phyloP scores from a whole-genome alignment of 208 protist genomes.

The Leishmania turanica region DNA sequence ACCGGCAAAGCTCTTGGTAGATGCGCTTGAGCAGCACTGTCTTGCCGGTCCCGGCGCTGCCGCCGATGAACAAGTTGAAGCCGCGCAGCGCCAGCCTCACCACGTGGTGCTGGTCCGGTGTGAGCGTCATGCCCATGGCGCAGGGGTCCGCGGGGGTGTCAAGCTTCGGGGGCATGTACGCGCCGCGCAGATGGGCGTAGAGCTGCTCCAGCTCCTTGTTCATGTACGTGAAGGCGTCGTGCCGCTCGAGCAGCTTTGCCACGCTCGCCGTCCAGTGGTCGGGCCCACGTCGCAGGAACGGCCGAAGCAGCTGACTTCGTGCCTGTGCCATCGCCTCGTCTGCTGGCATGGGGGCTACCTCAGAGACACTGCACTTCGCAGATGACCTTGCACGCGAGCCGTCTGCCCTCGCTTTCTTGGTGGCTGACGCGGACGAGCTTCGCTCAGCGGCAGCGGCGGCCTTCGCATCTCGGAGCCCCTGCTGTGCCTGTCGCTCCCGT shows the following conservation, averaged over 20 bases:
- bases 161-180: slow-evolving; percentile 82
- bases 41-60: slow-evolving; percentile 91
- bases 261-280: slow-evolving; percentile 54
- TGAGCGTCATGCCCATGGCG: slow-evolving; percentile 41
- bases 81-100: slow-evolving; percentile 65
- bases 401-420: background rate
- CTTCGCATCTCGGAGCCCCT: slow-evolving; percentile 1
- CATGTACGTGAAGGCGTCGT: slow-evolving; percentile 55
- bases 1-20: slow-evolving; percentile 53
- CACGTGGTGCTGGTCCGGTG: slow-evolving; percentile 73
- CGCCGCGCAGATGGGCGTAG: slow-evolving; percentile 50
- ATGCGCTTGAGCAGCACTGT: slow-evolving; percentile 87
- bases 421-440: background rate
- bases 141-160: slow-evolving; percentile 62
- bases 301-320: slow-evolving; percentile 17
- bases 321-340: slow-evolving; percentile 15
- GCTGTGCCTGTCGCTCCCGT: background rate
- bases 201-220: slow-evolving; percentile 48
- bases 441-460: background rate
- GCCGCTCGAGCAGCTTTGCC: slow-evolving; percentile 42
- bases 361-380: background rate
- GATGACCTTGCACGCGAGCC: background rate
- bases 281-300: slow-evolving; percentile 9
- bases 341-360: background rate
- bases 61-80: slow-evolving; percentile 83